Percentiles rank a stretch among this genome's conserved stretches.
Evolutionary conservation across 2,329 filamentous ascomycete genomes (phyloP).

Genomic region (Truncatella angustata): DNA sequence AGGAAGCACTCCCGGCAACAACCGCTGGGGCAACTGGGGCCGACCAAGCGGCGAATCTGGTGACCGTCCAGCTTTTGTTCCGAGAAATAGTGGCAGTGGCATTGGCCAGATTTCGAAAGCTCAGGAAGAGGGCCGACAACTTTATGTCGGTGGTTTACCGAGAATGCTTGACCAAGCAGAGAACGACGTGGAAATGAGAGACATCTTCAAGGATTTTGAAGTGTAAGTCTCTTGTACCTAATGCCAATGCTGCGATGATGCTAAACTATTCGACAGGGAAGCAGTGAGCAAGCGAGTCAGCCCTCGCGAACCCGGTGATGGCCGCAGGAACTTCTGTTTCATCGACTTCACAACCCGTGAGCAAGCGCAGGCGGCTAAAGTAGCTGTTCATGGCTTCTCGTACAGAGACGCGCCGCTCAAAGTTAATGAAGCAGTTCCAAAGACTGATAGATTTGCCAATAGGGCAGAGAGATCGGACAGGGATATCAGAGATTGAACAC

Average conservation of each 20-base stretch:
- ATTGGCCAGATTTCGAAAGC: constrained; percentile 25
- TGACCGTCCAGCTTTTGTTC: no score
- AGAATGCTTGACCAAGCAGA: constrained; percentile 47
- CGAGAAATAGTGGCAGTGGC: no score
- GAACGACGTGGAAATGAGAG: constrained; percentile 43
- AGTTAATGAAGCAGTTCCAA: constrained; percentile 20
- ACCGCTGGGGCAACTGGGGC: constrained; percentile 45
- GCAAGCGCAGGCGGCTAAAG: constrained; percentile 51
- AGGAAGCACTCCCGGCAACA: constrained; percentile 25
- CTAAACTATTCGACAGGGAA: constrained; percentile 17
- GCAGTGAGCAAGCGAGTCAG: constrained; percentile 53
- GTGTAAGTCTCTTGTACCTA: constrained; percentile 29
- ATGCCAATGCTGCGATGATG: background rate
- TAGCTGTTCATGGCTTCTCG: constrained; percentile 34
- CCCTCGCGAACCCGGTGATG: constrained; percentile 51
- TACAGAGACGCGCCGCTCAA: constrained; percentile 23
- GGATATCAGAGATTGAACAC: background rate
- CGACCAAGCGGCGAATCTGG: no score
- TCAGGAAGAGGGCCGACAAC: constrained; percentile 33
- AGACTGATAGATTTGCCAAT: background rate
- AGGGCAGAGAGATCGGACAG: background rate
- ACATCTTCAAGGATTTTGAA: constrained; percentile 45
- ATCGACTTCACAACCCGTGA: constrained; percentile 58
- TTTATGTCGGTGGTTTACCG: constrained; percentile 51
- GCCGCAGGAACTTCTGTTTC: constrained; percentile 63